Conservation (phyloP, 2,329 filamentous ascomycete genomes). For the Chaetomium strumarium region DNA sequence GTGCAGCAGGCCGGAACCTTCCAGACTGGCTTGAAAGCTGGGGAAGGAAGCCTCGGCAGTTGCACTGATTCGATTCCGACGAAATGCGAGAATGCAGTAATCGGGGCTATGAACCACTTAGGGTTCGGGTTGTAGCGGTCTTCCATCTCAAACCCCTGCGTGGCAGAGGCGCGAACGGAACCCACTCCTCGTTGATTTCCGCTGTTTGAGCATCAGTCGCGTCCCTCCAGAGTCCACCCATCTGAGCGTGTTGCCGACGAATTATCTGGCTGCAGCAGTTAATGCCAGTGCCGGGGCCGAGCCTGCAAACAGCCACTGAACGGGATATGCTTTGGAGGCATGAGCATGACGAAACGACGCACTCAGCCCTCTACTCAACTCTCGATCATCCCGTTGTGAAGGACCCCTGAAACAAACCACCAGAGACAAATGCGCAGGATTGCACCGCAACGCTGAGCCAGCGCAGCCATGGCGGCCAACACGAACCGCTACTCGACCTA, state of each 20-base stretch:
- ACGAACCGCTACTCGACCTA: slow-evolving; percentile 54
- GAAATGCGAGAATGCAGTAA: background rate
- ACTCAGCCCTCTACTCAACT: background rate
- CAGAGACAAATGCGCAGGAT: slow-evolving; percentile 8
- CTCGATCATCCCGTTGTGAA: background rate
- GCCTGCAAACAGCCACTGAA: background rate
- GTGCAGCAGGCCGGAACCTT: slow-evolving; percentile 10
- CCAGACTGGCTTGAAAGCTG: slow-evolving; percentile 1
- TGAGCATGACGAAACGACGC: background rate
- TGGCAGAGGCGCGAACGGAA: background rate
- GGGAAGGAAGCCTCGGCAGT: background rate
- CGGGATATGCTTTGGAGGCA: background rate
- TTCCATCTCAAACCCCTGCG: background rate
- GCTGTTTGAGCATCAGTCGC: slow-evolving; percentile 10
- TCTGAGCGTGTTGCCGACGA: slow-evolving; percentile 2
- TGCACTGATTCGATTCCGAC: background rate
- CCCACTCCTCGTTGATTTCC: slow-evolving; percentile 2
- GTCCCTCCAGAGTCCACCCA: slow-evolving; percentile 10
- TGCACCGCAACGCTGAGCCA: slow-evolving; percentile 6
- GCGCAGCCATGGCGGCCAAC: slow-evolving; percentile 42
- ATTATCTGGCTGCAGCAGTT: background rate
- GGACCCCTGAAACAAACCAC: background rate
- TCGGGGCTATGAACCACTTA: background rate
- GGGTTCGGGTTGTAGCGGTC: slow-evolving; percentile 4
- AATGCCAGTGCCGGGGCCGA: background rate